A percentile compares a stretch with the other conserved stretches of the same genome.
Evolutionary conservation across 177 flowering plant genomes (phyloP).

Genomic region (Telopea speciosissima): DNA sequence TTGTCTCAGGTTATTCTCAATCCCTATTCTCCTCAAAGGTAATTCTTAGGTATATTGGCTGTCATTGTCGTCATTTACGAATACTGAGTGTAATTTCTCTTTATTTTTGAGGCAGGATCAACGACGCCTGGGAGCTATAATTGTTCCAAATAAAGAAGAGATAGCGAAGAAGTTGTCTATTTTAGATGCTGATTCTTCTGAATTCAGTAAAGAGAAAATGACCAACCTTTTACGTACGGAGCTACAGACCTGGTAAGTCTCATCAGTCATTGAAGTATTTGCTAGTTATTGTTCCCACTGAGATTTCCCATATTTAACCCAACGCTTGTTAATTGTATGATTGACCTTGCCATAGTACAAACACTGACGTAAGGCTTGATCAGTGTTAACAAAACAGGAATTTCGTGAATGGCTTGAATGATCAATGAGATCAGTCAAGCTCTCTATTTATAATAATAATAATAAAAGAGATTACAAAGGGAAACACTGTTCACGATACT

Average conservation of each 20-base stretch:
- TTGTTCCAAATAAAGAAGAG: conserved; percentile 88
- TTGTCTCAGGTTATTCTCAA: not conserved
- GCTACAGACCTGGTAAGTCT: conserved; percentile 66
- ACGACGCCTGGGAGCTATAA: conserved; percentile 83
- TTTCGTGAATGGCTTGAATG: no score
- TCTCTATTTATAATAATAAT: no score
- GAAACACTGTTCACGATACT: no score
- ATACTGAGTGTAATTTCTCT: not conserved
- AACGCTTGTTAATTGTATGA: no score
- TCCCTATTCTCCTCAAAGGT: not conserved
- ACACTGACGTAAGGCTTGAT: no score
- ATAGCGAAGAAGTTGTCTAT: conserved; percentile 41
- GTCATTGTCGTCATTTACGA: not conserved
- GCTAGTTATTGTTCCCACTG: no score
- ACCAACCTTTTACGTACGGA: conserved; percentile 43
- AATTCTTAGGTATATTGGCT: not conserved
- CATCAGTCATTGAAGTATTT: no score
- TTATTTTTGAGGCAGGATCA: conserved; percentile 6
- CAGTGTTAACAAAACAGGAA: no score
- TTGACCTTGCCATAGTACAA: no score
- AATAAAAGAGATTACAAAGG: no score
- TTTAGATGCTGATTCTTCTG: conserved; percentile 34
- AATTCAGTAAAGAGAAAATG: conserved; percentile 45
- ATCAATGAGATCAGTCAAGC: no score
- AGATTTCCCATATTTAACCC: no score